Evolutionary conservation across 1,139 yeast species (phyloP).

Genomic region (Yamadazyma kanchanaburiensis): DNA sequence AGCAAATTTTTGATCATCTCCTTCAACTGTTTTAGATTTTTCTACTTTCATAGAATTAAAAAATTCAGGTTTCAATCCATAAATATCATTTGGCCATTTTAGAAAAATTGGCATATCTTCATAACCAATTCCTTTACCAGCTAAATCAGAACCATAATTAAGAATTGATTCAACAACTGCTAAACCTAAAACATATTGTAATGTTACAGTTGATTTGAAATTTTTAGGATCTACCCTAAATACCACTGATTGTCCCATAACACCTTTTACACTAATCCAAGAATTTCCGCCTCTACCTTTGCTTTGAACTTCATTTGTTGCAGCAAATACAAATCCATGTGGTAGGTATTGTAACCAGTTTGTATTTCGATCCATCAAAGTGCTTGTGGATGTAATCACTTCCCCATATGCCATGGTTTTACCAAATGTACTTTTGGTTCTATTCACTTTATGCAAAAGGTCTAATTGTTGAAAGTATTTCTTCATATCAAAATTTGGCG

Average conservation of each 20-base stretch:
- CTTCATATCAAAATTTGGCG: slow-evolving; percentile 71
- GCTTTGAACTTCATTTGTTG: slow-evolving; percentile 84
- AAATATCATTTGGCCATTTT: slow-evolving; percentile 98
- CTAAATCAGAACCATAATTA: slow-evolving; percentile 48
- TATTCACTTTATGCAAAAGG: slow-evolving; percentile 16
- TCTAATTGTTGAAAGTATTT: slow-evolving; percentile 51
- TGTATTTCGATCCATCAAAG: slow-evolving; percentile 72
- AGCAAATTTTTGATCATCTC: slow-evolving; percentile 50
- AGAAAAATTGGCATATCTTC: slow-evolving; percentile 73
- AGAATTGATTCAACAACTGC: slow-evolving; percentile 80
- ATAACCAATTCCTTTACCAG: slow-evolving; percentile 51
- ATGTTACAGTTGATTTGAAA: slow-evolving; percentile 56
- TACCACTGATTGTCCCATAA: slow-evolving; percentile 75
- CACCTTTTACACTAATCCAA: slow-evolving; percentile 95
- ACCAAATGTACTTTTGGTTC: slow-evolving; percentile 48
- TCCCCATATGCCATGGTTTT: slow-evolving; percentile 72
- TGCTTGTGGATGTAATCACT: slow-evolving; percentile 84
- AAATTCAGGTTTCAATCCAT: slow-evolving; percentile 65
- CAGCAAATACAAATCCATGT: slow-evolving; percentile 68
- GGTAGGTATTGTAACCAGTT: slow-evolving; percentile 58
- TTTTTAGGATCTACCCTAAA: slow-evolving; percentile 46
- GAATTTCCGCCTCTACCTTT: slow-evolving; percentile 93
- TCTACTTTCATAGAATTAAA: slow-evolving; percentile 25
- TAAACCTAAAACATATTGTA: slow-evolving; percentile 81
- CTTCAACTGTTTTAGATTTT: slow-evolving; percentile 33